Conservation (phyloP, 345 rosid genomes). For the Erysimum cheiranthoides region DNA sequence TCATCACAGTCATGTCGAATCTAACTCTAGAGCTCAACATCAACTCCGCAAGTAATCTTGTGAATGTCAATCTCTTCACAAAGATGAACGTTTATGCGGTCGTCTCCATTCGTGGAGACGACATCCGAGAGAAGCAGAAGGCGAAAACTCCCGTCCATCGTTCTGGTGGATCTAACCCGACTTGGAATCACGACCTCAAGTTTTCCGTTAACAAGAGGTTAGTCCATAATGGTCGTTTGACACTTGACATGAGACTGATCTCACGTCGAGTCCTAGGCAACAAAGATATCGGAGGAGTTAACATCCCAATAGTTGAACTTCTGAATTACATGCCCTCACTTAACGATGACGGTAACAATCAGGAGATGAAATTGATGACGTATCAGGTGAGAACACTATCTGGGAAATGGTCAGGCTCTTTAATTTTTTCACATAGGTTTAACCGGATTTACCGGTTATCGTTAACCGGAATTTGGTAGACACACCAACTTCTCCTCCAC, state of each 20-base stretch:
- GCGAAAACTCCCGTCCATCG: constrained; percentile 50
- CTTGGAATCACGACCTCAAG: constrained; percentile 62
- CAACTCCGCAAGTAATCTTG: constrained; percentile 58
- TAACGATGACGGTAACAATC: constrained; percentile 24
- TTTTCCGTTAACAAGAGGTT: constrained; percentile 53
- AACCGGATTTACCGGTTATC: constrained; percentile 13
- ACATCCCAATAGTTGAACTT: constrained; percentile 67
- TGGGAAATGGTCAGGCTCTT: constrained; percentile 63
- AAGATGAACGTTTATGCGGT: constrained; percentile 74
- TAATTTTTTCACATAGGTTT: constrained; percentile 62
- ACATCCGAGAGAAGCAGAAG: constrained; percentile 41
- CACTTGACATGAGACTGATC: constrained; percentile 52
- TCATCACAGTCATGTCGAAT: constrained; percentile 47
- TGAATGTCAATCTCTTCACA: constrained; percentile 62
- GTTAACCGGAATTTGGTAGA: constrained; percentile 29
- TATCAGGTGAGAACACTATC: constrained; percentile 61
- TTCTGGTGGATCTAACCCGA: constrained; percentile 60
- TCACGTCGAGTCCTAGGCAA: constrained; percentile 59
- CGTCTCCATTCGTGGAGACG: constrained; percentile 52
- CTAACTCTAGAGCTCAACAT: constrained; percentile 61
- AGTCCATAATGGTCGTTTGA: constrained; percentile 51
- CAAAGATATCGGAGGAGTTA: constrained; percentile 64
- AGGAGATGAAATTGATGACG: constrained; percentile 46
- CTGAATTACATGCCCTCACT: constrained; percentile 12
- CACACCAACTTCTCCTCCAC: constrained; percentile 7